Percentiles rank a stretch among this genome's conserved stretches.
These are phyloP conservation scores for Calocera viscosa DNA, from an alignment of 768 basidiomycete genomes.

Conservation along the genomic window DNA sequence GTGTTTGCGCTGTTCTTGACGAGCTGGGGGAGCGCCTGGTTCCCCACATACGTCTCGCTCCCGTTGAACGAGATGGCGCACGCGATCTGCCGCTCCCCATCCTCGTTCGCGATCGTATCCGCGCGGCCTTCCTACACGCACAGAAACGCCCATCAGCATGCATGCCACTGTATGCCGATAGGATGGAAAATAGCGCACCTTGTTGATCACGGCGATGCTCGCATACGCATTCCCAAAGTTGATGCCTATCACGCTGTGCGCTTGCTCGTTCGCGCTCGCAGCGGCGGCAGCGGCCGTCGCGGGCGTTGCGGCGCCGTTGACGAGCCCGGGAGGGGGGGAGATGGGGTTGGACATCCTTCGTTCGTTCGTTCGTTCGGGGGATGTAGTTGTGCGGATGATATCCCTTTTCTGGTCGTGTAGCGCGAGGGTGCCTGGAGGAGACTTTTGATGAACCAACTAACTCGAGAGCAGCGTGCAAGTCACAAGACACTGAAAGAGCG, in stretches of 20 bases:
- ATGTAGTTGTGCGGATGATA: background rate
- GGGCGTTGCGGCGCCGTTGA: background rate
- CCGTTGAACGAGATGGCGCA: conserved; percentile 85
- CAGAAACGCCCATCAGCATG: background rate
- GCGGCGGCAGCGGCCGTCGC: background rate
- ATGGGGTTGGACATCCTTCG: conserved; percentile 1
- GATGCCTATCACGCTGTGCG: conserved; percentile 64
- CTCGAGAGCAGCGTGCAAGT: too few relatives aligned
- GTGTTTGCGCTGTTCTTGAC: conserved; percentile 93
- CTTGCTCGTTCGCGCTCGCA: background rate
- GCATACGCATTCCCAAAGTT: conserved; percentile 94
- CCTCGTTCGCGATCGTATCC: conserved; percentile 95
- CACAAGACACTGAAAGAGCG: too few relatives aligned
- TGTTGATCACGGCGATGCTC: conserved; percentile 88
- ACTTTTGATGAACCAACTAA: background rate
- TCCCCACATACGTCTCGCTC: conserved; percentile 94
- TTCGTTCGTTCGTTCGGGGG: background rate
- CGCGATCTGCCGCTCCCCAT: conserved; percentile 95
- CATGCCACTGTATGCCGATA: background rate
- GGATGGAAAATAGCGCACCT: conserved; percentile 39
- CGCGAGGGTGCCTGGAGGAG: too few relatives aligned
- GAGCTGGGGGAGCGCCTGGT: conserved; percentile 84
- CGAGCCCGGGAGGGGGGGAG: background rate
- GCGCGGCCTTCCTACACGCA: conserved; percentile 65
- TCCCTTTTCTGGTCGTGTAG: background rate